Base-by-base conservation (phyloP, 2,329 filamentous ascomycete genomes). In the Gremmenia infestans region DNA sequence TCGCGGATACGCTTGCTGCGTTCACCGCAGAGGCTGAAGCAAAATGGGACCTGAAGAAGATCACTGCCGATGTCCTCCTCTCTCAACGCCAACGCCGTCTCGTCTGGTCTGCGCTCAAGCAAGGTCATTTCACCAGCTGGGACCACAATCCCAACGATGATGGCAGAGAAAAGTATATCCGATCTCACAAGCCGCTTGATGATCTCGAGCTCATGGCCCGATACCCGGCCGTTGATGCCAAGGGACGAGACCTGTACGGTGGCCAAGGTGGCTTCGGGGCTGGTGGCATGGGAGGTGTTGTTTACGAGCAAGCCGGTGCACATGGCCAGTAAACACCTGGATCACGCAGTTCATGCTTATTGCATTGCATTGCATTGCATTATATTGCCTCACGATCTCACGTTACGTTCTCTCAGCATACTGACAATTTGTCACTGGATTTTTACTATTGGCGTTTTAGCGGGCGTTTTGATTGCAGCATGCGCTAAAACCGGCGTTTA, bases 31-130 rank as follows among this genome's bases (percentile, higher is more conserved):
- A 97, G 74, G 88, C 88, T 4, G 77, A 79, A 54, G 76, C 78
- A 15, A 87, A 87, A 64, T 97, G 92, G 92, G 82, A 97, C 68
- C 87, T 96, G 69, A 78, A 87, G 43, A 75, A 77, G 60, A 93
- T 97, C 65, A 91, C 88, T 5, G 72, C 82, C 53, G 80, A 89
- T 52, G 90, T 94, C 1, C 72, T 95, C 8, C 73, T 78, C 40
- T 91, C 87, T 46, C 92, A 97, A 76, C 86, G 91, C 43, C 85
- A 87, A 67, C 82, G 92, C 14, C 81, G 87, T 50, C 74, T 96
- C 8, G 88, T 91, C 25, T 95, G 90, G 86, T 82, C 81, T 42
- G 89, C 92, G 0, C 78, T 97, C 61, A 88, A 84, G 69, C 74
- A 86, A 71, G 92, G 91, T 54, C 77, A 77, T 37, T 91, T 89